These are phyloP conservation scores for Thalassiosira profunda DNA, from an alignment of 108 stramenopile species.

Conservation along the genomic window DNA sequence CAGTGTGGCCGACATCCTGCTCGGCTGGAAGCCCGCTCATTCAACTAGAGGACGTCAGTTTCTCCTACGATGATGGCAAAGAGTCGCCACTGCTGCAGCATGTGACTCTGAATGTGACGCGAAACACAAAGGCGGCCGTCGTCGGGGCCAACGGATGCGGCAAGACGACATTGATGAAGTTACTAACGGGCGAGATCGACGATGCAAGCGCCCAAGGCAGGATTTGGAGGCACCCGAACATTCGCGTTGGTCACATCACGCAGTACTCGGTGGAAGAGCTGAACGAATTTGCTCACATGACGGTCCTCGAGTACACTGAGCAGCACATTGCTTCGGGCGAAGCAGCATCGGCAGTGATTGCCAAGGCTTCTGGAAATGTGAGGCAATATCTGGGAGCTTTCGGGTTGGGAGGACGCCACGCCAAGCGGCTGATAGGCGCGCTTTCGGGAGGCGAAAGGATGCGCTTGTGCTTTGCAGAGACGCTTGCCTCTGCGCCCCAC, in stretches of 20 bases:
- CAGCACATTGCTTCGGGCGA: conserved; percentile 38
- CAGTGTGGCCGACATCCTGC: conserved; percentile 89
- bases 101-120: conserved; percentile 89
- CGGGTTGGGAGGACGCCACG: conserved; percentile 88
- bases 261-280: conserved; percentile 93
- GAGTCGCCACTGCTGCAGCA: conserved; percentile 64
- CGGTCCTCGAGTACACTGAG: conserved; percentile 70
- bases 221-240: conserved; percentile 93
- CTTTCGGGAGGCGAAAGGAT: conserved; percentile 94
- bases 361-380: conserved; percentile 56
- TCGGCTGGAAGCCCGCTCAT: conserved; percentile 69
- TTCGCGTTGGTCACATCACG: conserved; percentile 85
- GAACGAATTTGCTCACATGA: conserved; percentile 75
- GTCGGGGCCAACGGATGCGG: conserved; percentile 89
- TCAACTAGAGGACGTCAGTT: conserved; percentile 90
- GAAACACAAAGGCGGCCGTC: conserved; percentile 89
- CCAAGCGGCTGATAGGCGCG: conserved; percentile 68
- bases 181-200: conserved; percentile 73
- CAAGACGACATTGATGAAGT: conserved; percentile 90
- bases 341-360: conserved; percentile 35
- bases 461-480: conserved; percentile 84
- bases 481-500: conserved; percentile 93
- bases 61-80: conserved; percentile 53
- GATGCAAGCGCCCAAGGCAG: conserved; percentile 95
- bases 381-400: conserved; percentile 91